Base-by-base conservation (phyloP, 2,329 filamentous ascomycete genomes). In the Nemania sp. region DNA sequence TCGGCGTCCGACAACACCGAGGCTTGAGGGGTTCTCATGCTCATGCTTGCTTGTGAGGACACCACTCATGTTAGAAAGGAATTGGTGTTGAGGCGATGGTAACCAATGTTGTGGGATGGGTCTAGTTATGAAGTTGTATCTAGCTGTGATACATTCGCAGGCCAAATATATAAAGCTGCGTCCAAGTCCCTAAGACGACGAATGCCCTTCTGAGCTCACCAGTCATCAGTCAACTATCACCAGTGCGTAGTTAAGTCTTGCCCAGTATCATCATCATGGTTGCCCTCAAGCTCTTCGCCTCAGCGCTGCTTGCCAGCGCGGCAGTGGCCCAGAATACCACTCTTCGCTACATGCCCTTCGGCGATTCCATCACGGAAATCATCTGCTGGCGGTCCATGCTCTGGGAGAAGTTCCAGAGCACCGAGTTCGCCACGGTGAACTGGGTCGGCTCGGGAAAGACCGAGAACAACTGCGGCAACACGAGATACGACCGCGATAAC, bases 341-440 rank as follows among this genome's bases (percentile, higher is more conserved):
- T 18, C 65, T 75, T 17, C 67, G 70, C 11, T 74, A 71, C 46
- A 78, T 80, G 77, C 77, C 77, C 10, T 78, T 80, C 47, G 78
- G 77, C 45, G 77, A 79, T 69, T 76, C 73, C 48, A 79, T 79
- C 65, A 79, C 76, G 1, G 76, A 80, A 58, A 77, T 77, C 64
- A 69, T 77, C 51, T 80, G 77, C 72, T 79, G 77, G 77, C 74
- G 76, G 12, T 66, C 75, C 17, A 72, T 76, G 63, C 71, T 79
- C 34, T 79, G 76, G 76, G 65, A 79, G 47, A 75, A 74, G 64
- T 66, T 79, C 5, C 76, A 77, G 66, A 54, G 61, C 20, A 77
- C 76, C 7, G 73, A 75, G 50, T 78, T 72, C 66, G 70, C 72
- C 13, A 65, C 65, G 1, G 74, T 78, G 9, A 67, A 79, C 68